Base-by-base conservation (phyloP, 2,329 filamentous ascomycete genomes). In the Ceratocystis colombiana region DNA sequence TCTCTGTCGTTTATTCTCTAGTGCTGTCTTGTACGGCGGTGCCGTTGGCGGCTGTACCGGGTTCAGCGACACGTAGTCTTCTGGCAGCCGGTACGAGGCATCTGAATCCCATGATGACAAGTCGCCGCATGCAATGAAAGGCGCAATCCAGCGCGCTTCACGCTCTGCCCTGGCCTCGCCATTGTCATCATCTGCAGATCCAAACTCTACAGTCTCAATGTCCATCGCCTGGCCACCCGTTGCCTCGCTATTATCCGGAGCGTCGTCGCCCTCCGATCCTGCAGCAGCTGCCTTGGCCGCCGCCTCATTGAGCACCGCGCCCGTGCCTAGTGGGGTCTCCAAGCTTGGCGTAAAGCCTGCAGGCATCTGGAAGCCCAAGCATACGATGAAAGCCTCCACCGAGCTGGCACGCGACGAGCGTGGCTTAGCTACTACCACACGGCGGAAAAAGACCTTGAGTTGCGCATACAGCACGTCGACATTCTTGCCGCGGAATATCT, bases 121-220 rank as follows among this genome's bases (percentile, higher is more conserved):
- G 76, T 99, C 94, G 59, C 94, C 94, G 74, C 94, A 99, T n/a
- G 94, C 92, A 72, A 99, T 83, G 74, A 99, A 99, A 0, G 93
- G 91, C 2, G 92, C 91, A 71, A 97, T 93, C 91, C 93, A 97
- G 63, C 88, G 79, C 75, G 68, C 70, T 25, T 70, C 72, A 55
- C 72, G 75, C 68, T 69, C 74, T 30, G 22, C 28, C 12, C 17
- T 33, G 25, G 53, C 28, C 53, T 5, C 15, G 17, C 3, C 55
- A n/a, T 8, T 30, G 12, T 37, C 30, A 17, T 59, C 55, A 57
- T 66, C 67, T n/a, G 61, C 64, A 12, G 70, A 68, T 28, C 75
- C 74, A 61, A 72, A 67, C 44, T 72, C 70, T 2, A 71, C 68
- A 15, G 69, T 53, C 17, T 68, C 64, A 15, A 68, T 55, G 17